These are phyloP conservation scores for Rosa lucieae DNA, from an alignment of 306 rosid genomes.

Conservation along the genomic window DNA sequence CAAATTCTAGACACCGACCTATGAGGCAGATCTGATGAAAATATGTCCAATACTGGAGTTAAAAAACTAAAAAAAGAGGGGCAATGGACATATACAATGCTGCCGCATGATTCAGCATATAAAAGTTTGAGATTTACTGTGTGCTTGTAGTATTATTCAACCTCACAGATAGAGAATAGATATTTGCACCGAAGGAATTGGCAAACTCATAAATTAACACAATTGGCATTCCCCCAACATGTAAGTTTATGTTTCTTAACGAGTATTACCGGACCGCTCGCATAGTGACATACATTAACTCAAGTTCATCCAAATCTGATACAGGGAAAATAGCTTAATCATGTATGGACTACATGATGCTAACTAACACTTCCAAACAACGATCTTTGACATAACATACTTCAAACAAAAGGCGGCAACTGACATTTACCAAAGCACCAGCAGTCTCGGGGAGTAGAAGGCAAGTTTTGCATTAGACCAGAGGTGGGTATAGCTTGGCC, in stretches of 20 bases:
- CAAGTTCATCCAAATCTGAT: constrained; percentile 33
- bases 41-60: background rate
- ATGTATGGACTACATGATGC: constrained; percentile 33
- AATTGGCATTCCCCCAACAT: constrained; percentile 16
- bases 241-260: constrained; percentile 15
- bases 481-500: constrained; percentile 85
- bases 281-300: constrained; percentile 48
- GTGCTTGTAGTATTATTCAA: background rate
- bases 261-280: constrained; percentile 38
- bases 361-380: constrained; percentile 38
- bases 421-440: constrained; percentile 37
- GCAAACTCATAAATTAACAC: background rate
- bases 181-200: background rate
- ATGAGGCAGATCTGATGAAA: background rate
- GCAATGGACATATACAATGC: too few species aligned
- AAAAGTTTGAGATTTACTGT: background rate
- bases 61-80: too few species aligned
- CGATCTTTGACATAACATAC: constrained; percentile 21
- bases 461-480: constrained; percentile 51
- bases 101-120: too few species aligned
- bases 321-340: constrained; percentile 16
- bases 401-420: constrained; percentile 38
- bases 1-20: background rate
- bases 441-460: constrained; percentile 23
- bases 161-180: background rate